Conservation (phyloP, 257 asterid genomes). For the Haberlea rhodopensis region DNA sequence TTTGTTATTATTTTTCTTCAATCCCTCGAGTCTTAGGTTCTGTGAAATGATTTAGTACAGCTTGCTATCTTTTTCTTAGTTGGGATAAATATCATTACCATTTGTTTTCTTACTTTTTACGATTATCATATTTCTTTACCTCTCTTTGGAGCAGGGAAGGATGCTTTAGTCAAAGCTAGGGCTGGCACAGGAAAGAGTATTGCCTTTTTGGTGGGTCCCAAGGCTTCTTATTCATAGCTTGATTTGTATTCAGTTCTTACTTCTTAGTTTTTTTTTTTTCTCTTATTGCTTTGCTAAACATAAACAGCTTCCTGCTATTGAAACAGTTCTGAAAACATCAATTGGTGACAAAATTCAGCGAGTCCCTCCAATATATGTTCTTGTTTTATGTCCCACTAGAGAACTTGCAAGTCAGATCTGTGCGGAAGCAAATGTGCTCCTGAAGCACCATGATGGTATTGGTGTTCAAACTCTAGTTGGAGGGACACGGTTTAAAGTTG, state of each 20-base stretch:
- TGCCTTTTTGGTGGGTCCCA: conserved; percentile 75
- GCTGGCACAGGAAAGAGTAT: conserved; percentile 94
- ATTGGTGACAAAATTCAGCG: conserved; percentile 33
- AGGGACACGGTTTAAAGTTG: conserved; percentile 88
- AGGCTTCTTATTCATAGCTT: conserved; percentile 15
- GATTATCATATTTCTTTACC: conserved; percentile 10
- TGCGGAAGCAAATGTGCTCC: conserved; percentile 86
- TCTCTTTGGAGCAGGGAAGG: conserved; percentile 51
- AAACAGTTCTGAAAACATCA: conserved; percentile 86
- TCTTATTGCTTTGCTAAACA: conserved; percentile 53
- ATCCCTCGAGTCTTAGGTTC: conserved; percentile 4
- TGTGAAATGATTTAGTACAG: not conserved
- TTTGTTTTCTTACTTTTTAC: conserved; percentile 22
- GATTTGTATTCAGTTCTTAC: conserved; percentile 15
- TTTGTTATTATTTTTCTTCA: conserved; percentile 15
- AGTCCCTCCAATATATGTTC: conserved; percentile 61
- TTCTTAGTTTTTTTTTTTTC: conserved; percentile 11
- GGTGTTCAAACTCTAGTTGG: conserved; percentile 84
- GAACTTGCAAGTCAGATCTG: conserved; percentile 96
- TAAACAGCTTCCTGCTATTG: conserved; percentile 99
- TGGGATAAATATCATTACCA: conserved; percentile 3
- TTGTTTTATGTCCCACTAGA: conserved; percentile 86
- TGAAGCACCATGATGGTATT: conserved; percentile 81
- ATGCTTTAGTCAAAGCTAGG: conserved; percentile 87
- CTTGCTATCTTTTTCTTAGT: conserved; percentile 5